Evolutionary conservation across 371 early-diverging fungal genomes (phyloP).

Genomic region (Chytridium lagenaria): DNA sequence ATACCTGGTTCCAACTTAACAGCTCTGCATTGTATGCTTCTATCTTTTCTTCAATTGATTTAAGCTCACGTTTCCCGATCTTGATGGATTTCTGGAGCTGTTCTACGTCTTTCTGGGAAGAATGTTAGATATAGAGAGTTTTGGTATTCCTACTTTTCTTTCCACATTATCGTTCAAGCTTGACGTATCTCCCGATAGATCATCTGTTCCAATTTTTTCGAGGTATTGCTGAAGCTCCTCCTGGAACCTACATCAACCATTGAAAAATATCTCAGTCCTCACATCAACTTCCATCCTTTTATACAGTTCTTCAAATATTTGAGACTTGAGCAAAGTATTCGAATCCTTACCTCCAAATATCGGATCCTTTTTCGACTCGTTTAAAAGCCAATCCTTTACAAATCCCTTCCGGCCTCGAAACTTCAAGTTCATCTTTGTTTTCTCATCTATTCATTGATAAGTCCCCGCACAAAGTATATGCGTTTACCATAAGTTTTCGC

Average conservation of each 20-base stretch:
- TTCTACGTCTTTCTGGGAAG: conserved; percentile 1
- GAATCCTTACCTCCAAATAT: conserved; percentile 11
- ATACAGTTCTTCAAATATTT: background rate
- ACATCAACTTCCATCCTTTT: background rate
- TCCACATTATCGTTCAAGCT: background rate
- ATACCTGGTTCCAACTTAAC: conserved; percentile 12
- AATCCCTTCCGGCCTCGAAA: conserved; percentile 31
- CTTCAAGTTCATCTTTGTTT: conserved; percentile 25
- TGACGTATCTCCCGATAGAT: background rate
- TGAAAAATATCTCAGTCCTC: background rate
- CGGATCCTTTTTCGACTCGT: conserved; percentile 12
- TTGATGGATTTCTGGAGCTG: background rate
- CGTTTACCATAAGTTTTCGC: conserved; percentile 9
- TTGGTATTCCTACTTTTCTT: background rate
- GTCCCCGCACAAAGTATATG: background rate
- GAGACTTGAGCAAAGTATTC: background rate
- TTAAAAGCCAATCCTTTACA: conserved; percentile 33
- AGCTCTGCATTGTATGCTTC: conserved; percentile 11
- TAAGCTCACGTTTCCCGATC: background rate
- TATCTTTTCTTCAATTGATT: background rate
- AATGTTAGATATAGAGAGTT: background rate
- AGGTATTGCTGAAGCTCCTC: background rate
- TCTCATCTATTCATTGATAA: conserved; percentile 29
- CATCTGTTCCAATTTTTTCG: conserved; percentile 8
- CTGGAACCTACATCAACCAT: background rate